phyloP scores from a whole-genome alignment of 2,329 filamentous ascomycete species.

The Apiospora hydei region DNA sequence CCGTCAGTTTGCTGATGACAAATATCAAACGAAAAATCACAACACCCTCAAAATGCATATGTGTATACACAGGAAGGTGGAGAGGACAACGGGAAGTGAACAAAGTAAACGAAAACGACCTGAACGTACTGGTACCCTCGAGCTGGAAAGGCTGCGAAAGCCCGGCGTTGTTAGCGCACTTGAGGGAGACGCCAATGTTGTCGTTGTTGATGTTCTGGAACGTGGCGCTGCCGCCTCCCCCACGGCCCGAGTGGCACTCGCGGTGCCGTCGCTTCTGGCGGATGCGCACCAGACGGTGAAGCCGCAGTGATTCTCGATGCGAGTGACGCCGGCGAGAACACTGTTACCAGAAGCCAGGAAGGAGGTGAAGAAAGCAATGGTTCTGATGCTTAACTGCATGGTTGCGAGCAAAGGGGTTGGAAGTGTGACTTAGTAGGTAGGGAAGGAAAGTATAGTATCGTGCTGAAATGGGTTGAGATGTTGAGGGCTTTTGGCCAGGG shows the following conservation, averaged over 20 bases:
- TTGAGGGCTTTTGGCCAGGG: background rate
- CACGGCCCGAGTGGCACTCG: background rate
- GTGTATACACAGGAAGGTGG: too few species aligned
- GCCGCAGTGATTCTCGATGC: background rate
- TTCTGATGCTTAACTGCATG: background rate
- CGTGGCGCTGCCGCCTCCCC: background rate
- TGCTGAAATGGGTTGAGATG: background rate
- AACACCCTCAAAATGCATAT: too few species aligned
- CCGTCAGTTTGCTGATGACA: too few species aligned
- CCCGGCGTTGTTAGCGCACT: conserved; percentile 29
- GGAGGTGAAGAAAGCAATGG: background rate
- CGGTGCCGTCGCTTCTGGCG: background rate
- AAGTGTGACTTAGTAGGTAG: background rate
- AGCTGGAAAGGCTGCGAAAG: conserved; percentile 35
- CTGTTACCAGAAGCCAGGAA: background rate
- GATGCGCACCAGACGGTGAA: background rate
- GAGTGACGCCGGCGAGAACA: background rate
- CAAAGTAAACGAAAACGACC: too few species aligned
- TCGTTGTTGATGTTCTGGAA: conserved; percentile 29
- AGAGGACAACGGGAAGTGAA: too few species aligned
- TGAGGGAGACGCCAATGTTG: conserved; percentile 33
- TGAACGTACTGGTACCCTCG: conserved; percentile 22
- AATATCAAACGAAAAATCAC: too few species aligned
- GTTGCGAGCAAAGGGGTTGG: background rate
- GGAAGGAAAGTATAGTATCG: background rate